phyloP scores from a whole-genome alignment of 371 early-diverging fungal species.

The Lichtheimia corymbifera region DNA sequence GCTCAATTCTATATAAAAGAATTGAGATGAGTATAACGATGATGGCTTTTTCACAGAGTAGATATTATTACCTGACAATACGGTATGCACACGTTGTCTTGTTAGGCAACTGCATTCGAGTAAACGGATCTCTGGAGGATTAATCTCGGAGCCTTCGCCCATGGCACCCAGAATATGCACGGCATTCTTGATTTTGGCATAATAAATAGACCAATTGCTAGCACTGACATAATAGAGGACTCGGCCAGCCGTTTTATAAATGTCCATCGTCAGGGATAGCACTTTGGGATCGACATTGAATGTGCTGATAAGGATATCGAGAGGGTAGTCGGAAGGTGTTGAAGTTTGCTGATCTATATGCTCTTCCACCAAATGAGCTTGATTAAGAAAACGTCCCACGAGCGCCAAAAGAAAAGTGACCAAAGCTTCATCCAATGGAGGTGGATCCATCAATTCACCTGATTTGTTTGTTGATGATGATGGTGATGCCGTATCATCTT shows the following conservation, averaged over 20 bases:
- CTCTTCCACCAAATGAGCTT: conserved; percentile 45
- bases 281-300: conserved; percentile 31
- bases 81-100: conserved; percentile 60
- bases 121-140: conserved; percentile 71
- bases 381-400: conserved; percentile 66
- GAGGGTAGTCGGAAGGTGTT: conserved; percentile 30
- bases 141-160: conserved; percentile 56
- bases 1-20: conserved; percentile 53
- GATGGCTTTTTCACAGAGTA: background rate
- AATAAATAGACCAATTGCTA: conserved; percentile 81
- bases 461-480: no score
- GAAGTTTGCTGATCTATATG: conserved; percentile 17
- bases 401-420: conserved; percentile 67
- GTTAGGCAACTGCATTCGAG: conserved; percentile 77
- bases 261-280: conserved; percentile 52
- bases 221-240: conserved; percentile 80
- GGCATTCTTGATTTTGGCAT: conserved; percentile 64
- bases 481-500: background rate
- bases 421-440: conserved; percentile 72
- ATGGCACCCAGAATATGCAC: conserved; percentile 53
- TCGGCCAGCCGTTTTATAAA: conserved; percentile 69
- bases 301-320: conserved; percentile 13
- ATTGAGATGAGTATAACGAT: background rate
- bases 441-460: conserved; percentile 52
- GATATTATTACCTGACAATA: conserved; percentile 66